These are phyloP conservation scores for Mesembryanthemum crystallinum DNA, from an alignment of 148 eudicot genomes.

Conservation along the genomic window DNA sequence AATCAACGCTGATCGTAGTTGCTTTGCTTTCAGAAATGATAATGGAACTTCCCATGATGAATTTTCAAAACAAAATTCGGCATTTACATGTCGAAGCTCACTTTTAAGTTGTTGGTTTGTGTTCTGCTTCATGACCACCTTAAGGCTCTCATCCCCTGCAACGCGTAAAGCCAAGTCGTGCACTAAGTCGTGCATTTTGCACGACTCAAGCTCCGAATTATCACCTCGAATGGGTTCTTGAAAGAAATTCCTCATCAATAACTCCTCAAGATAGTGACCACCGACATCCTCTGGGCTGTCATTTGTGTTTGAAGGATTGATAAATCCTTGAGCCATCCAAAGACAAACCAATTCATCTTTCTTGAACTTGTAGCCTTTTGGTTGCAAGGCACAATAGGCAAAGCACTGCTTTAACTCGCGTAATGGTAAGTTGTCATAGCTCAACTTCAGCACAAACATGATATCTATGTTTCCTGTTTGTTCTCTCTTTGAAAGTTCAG, in stretches of 20 bases:
- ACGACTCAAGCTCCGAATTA: background rate
- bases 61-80: background rate
- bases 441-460: background rate
- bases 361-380: background rate
- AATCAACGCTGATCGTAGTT: background rate
- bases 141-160: background rate
- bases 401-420: background rate
- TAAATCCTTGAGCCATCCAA: constrained; percentile 15
- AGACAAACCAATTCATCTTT: background rate
- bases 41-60: background rate
- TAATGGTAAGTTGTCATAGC: background rate
- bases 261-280: background rate
- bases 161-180: background rate
- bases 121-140: background rate
- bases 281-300: background rate
- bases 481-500: background rate
- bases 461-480: background rate
- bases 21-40: background rate
- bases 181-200: background rate
- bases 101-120: background rate
- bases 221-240: background rate
- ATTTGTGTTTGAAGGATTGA: background rate
- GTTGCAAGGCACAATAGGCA: background rate
- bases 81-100: background rate
- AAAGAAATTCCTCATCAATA: background rate